Conservation (phyloP, 208 protist species). For the Leishmania gerbilli region DNA sequence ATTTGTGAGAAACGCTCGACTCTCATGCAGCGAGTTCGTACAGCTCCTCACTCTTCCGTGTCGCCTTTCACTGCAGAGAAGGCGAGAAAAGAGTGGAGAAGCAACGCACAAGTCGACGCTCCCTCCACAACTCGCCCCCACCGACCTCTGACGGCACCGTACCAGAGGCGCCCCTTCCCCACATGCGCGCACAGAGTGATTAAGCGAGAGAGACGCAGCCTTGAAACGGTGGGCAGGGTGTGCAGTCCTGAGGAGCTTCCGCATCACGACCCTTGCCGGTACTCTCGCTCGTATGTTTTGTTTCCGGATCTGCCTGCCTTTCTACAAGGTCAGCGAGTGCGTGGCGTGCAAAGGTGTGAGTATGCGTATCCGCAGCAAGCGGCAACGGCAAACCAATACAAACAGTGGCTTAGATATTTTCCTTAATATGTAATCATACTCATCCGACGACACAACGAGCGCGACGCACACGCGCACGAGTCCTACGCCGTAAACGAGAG, state of each 20-base stretch:
- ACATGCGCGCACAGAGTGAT: not conserved
- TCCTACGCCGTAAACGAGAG: not conserved
- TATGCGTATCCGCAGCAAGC: not conserved
- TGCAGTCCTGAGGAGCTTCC: not conserved
- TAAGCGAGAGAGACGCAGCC: not conserved
- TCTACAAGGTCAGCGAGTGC: not conserved
- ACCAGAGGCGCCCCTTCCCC: not conserved
- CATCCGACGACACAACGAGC: not conserved
- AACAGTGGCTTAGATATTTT: not conserved
- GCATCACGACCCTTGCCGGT: not conserved
- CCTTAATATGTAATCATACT: not conserved
- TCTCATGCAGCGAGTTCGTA: not conserved
- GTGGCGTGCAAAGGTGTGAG: no score
- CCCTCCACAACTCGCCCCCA: not conserved
- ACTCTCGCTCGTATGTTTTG: not conserved
- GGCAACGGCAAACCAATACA: not conserved
- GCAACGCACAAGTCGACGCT: not conserved
- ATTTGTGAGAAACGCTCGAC: not conserved
- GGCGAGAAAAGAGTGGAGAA: not conserved
- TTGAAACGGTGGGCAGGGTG: not conserved
- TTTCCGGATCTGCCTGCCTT: not conserved
- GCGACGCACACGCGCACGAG: not conserved
- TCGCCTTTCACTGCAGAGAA: not conserved
- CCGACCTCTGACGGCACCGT: not conserved
- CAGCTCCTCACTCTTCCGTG: not conserved